Conservation (phyloP, 176 grass and related monocot genomes). For the Oryza nivara region DNA sequence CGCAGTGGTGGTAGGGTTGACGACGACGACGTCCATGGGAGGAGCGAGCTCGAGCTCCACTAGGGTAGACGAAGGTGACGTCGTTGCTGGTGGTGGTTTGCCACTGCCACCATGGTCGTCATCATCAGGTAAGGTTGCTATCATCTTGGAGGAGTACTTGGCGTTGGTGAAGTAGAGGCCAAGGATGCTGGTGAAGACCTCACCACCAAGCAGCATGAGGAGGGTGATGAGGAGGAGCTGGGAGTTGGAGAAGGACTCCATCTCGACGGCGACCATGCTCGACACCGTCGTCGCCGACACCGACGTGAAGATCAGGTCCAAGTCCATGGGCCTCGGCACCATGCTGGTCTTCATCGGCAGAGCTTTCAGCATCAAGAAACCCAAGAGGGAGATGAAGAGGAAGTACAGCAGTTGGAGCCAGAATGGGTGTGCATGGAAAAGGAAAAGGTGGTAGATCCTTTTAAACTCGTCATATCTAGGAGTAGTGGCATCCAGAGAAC, state of each 20-base stretch:
- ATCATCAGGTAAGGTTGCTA: not conserved
- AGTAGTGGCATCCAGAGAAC: not conserved
- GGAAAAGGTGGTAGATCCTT: conserved; percentile 21
- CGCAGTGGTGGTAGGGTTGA: not conserved
- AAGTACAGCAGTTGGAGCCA: conserved; percentile 75
- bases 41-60: conserved; percentile 31
- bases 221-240: conserved; percentile 64
- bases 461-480: not conserved
- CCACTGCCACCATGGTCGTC: not conserved
- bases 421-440: conserved; percentile 59
- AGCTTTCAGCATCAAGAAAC: conserved; percentile 55
- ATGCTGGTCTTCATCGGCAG: conserved; percentile 43
- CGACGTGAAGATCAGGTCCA: conserved; percentile 74
- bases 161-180: conserved; percentile 48
- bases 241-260: conserved; percentile 72
- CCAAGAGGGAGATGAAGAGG: conserved; percentile 43
- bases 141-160: conserved; percentile 19
- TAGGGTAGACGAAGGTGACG: not conserved
- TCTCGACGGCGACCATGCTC: conserved; percentile 65
- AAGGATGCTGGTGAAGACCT: conserved; percentile 77
- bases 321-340: not conserved
- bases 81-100: not conserved
- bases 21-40: not conserved
- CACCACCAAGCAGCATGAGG: conserved; percentile 71
- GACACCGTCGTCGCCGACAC: conserved; percentile 65